Base-by-base conservation (phyloP, 352 stramenopile species). In the Phytophthora cryptogea region DNA sequence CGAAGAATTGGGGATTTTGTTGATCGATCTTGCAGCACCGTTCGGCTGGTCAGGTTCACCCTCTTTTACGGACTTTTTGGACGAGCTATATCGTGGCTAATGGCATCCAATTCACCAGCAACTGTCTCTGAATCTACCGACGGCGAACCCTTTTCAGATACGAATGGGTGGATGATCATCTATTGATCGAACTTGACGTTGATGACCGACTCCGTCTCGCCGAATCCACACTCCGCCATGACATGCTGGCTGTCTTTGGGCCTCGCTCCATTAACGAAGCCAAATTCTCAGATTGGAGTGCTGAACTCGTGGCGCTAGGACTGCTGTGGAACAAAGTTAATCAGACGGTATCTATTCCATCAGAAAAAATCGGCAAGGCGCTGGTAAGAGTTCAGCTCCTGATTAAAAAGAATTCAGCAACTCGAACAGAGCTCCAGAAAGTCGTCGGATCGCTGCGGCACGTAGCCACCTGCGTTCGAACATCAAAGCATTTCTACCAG, bases 161-260 rank as follows among this genome's bases (percentile, higher is more conserved):
- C n/a, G 67, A 71, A 23, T 72, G 62, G 67, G 62, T 71, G 4
- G 66, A 75, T 20, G 66, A 71, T 23, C 61, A 71, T n/a, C 55
- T 71, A 20, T n/a, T 68, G 7, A 46, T 75, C 13, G 56, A 74
- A 20, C 8, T 31, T 5, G 42, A 62, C 17, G 3, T 14, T 10
- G 17, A 9, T n/a, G 20, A 54, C 13, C 17, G 51, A 4, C 27
- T 54, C 2, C 27, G 52, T 7, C 10, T 51, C 8, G 54, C 59
- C 10, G 51, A 49, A 30, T 26, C 46, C 0, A 46, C 44, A 0
- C 28, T 63, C 9, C 45, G 59, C 0, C 41, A 50, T n/a, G 54
- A 51, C 0, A 68, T 71, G 53, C 36, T 68, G 39, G 61, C 56
- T 0, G 35, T 68, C 0, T 47, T 68, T 10, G 66, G 57, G 3